A percentile compares a stretch with the other conserved stretches of the same genome.
Evolutionary conservation across 192 early-diverging fungal species (phyloP).

Genomic region (Coemansia sp.): DNA sequence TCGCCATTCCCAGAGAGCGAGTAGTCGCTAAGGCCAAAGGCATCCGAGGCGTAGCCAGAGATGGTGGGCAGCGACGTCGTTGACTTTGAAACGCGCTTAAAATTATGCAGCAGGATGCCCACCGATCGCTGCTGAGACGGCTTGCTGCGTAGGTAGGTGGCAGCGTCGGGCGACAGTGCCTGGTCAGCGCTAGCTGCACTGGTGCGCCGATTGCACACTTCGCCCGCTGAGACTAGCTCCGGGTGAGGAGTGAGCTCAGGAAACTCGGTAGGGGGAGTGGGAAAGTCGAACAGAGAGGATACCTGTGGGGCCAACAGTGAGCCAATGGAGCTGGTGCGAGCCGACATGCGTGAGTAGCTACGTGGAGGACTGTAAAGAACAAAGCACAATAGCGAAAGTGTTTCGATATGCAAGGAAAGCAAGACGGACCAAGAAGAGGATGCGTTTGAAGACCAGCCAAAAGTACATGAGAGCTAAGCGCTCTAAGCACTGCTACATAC

Average conservation of each 20-base stretch:
- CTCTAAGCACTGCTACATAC: too few relatives aligned
- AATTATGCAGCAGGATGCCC: background rate
- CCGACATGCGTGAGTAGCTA: background rate
- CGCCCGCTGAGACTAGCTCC: background rate
- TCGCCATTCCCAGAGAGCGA: background rate
- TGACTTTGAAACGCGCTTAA: conserved; percentile 35
- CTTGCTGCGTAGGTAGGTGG: too few relatives aligned
- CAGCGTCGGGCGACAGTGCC: background rate
- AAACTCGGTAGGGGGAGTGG: conserved; percentile 23
- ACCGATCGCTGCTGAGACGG: background rate
- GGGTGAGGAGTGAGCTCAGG: background rate
- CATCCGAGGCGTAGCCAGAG: background rate
- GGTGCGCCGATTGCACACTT: background rate
- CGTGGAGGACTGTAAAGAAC: background rate
- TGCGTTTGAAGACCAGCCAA: background rate
- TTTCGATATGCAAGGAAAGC: too few relatives aligned
- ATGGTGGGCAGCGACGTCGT: conserved; percentile 43
- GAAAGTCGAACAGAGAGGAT: conserved; percentile 37
- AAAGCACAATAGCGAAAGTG: background rate
- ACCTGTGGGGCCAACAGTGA: background rate
- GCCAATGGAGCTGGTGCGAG: background rate
- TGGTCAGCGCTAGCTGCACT: conserved; percentile 2
- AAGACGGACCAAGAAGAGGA: too few relatives aligned
- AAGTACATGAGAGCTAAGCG: background rate
- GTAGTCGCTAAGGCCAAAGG: background rate